Evolutionary conservation across 1,284 basidiomycete species (phyloP).

Genomic region (Testicularia cyperi): DNA sequence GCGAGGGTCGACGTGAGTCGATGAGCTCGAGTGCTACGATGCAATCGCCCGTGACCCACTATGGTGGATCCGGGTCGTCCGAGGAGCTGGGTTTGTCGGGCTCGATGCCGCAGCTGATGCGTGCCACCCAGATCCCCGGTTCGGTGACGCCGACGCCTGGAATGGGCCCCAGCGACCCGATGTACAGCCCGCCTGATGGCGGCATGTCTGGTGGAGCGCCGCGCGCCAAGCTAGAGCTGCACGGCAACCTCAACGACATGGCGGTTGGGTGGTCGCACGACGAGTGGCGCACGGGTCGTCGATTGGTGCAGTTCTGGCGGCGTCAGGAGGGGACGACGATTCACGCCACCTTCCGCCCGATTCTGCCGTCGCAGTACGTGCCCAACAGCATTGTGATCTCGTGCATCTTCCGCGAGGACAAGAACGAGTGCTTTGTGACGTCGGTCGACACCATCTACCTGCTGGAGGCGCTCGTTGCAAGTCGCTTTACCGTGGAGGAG

Average conservation of each 20-base stretch:
- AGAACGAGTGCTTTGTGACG: conserved; percentile 77
- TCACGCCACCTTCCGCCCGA: conserved; percentile 63
- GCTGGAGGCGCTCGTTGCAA: conserved; percentile 80
- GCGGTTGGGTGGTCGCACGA: conserved; percentile 65
- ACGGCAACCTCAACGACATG: conserved; percentile 64
- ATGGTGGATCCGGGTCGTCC: conserved; percentile 18
- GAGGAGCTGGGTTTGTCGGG: conserved; percentile 23
- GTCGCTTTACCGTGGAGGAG: conserved; percentile 86
- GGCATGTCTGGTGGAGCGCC: conserved; percentile 22
- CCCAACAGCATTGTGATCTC: conserved; percentile 67
- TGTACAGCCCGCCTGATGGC: conserved; percentile 34
- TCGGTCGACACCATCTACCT: conserved; percentile 93
- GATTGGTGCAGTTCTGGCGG: conserved; percentile 65
- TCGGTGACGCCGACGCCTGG: conserved; percentile 10
- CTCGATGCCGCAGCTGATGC: conserved; percentile 36
- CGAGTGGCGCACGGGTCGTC: conserved; percentile 63
- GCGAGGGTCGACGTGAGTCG: conserved; percentile 22
- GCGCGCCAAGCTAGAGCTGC: conserved; percentile 55
- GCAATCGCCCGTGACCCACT: conserved; percentile 21
- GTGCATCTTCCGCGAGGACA: conserved; percentile 83
- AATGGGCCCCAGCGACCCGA: conserved; percentile 18
- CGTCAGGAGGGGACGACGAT: conserved; percentile 64
- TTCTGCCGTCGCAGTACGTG: conserved; percentile 61
- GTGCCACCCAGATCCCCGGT: conserved; percentile 31
- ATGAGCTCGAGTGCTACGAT: conserved; percentile 16